phyloP scores from a whole-genome alignment of 495 filamentous ascomycete genomes.

The Astrothelium subdiscretum region DNA sequence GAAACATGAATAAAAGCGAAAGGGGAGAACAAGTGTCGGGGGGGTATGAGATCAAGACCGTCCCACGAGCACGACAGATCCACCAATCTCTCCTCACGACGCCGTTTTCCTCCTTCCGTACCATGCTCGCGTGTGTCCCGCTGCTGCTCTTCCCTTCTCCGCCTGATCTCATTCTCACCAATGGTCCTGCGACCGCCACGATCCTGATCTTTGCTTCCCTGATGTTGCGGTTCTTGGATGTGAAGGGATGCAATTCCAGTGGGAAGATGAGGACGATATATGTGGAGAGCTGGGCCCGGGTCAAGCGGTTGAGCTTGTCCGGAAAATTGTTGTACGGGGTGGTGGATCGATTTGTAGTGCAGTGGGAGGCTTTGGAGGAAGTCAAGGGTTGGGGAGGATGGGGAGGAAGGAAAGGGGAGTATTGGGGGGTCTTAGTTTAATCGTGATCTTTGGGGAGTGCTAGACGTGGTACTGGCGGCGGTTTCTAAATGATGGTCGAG shows the following conservation, averaged over 20 bases:
- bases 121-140: conserved; percentile 38
- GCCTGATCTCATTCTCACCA: conserved; percentile 70
- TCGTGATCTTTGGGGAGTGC: too few species aligned
- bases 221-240: conserved; percentile 49
- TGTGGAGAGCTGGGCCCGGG: conserved; percentile 84
- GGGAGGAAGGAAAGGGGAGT: conserved; percentile 26
- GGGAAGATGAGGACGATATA: conserved; percentile 62
- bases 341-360: conserved; percentile 62
- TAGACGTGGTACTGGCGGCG: too few species aligned
- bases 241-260: conserved; percentile 26
- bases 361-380: conserved; percentile 51
- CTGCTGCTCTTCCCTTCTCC: conserved; percentile 32
- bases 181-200: conserved; percentile 80
- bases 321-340: conserved; percentile 56
- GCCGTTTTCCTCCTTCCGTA: conserved; percentile 46
- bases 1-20: conserved; percentile 23
- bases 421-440: conserved; percentile 26
- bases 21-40: conserved; percentile 6
- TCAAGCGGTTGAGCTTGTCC: conserved; percentile 65
- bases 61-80: conserved; percentile 61
- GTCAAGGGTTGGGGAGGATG: conserved; percentile 35
- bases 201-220: conserved; percentile 61
- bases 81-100: conserved; percentile 67
- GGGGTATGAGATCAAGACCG: conserved; percentile 44
- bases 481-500: too few species aligned